These are phyloP conservation scores for Cytospora leucostoma DNA, from an alignment of 2,329 filamentous ascomycete species.

Conservation along the genomic window DNA sequence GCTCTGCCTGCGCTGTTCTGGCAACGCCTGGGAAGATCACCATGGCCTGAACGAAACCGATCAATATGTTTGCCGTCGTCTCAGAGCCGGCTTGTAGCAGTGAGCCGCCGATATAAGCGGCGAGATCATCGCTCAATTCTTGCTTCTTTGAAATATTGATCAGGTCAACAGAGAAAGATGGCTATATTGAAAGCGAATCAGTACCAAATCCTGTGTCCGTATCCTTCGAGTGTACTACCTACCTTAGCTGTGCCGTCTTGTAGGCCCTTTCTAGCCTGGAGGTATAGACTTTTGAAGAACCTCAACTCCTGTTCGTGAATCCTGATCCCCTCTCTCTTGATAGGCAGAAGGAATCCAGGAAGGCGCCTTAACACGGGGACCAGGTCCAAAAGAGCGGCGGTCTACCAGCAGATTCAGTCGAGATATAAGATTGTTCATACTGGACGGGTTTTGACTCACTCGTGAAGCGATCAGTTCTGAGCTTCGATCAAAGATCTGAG, in stretches of 20 bases:
- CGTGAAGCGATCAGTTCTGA: background rate
- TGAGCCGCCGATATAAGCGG: constrained; percentile 39
- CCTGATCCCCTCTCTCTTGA: constrained; percentile 46
- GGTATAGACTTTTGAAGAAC: constrained; percentile 43
- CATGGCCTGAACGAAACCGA: constrained; percentile 50
- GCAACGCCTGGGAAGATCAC: constrained; percentile 39
- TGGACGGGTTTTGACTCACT: background rate
- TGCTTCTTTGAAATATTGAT: constrained; percentile 28
- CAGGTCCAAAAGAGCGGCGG: constrained; percentile 44
- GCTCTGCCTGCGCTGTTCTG: constrained; percentile 43
- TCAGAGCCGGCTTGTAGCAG: constrained; percentile 44
- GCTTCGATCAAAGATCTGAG: too few species aligned
- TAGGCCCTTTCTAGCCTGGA: constrained; percentile 40
- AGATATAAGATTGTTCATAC: too few species aligned
- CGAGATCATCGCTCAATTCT: constrained; percentile 35
- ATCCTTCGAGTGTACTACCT: too few species aligned
- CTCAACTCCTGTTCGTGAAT: constrained; percentile 42
- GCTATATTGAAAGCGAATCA: constrained; percentile 24
- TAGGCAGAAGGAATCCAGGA: constrained; percentile 44
- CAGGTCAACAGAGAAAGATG: constrained; percentile 34
- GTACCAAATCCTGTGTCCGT: background rate
- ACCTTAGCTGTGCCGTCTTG: constrained; percentile 33
- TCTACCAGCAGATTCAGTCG: constrained; percentile 34
- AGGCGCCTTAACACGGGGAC: constrained; percentile 48
- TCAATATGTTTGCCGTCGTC: constrained; percentile 44